phyloP scores from a whole-genome alignment of 1,284 basidiomycete genomes.

The Wallemia mellicola region DNA sequence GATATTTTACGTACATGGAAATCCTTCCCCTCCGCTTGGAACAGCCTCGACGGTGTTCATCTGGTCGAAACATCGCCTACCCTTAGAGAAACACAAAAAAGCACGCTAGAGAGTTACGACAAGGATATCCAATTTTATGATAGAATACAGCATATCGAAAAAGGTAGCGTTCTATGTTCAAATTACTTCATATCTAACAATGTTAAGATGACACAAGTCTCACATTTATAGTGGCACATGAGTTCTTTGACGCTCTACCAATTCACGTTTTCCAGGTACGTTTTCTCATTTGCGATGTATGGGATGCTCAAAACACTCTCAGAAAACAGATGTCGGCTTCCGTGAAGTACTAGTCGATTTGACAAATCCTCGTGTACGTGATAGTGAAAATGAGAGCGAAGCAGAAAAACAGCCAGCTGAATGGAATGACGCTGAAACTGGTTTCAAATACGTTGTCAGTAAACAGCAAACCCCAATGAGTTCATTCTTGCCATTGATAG shows the following conservation, averaged over 20 bases:
- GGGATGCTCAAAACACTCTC: background rate
- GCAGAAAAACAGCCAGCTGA: slow-evolving; percentile 4
- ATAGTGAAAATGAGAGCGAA: slow-evolving; percentile 1
- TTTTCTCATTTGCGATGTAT: background rate
- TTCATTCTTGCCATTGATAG: slow-evolving; percentile 7
- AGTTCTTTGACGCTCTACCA: slow-evolving; percentile 92
- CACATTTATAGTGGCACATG: slow-evolving; percentile 75
- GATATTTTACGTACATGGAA: slow-evolving; percentile 54
- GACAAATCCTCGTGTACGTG: slow-evolving; percentile 8
- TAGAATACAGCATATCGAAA: slow-evolving; percentile 31
- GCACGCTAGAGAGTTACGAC: slow-evolving; percentile 17
- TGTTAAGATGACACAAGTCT: slow-evolving; percentile 22
- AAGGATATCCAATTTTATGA: slow-evolving; percentile 37
- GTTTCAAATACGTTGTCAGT: background rate
- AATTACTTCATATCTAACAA: background rate
- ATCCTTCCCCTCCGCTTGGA: background rate
- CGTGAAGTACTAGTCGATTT: slow-evolving; percentile 52
- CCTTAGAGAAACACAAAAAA: slow-evolving; percentile 33
- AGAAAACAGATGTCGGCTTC: slow-evolving; percentile 56
- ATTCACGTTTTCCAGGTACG: slow-evolving; percentile 60
- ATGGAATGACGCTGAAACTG: slow-evolving; percentile 5
- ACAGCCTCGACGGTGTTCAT: slow-evolving; percentile 19
- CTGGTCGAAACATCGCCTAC: slow-evolving; percentile 49
- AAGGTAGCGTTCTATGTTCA: slow-evolving; percentile 4
- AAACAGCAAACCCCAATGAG: slow-evolving; percentile 1